Base-by-base conservation (phyloP, 2,329 filamentous ascomycete species). In the Mycogone perniciosa region DNA sequence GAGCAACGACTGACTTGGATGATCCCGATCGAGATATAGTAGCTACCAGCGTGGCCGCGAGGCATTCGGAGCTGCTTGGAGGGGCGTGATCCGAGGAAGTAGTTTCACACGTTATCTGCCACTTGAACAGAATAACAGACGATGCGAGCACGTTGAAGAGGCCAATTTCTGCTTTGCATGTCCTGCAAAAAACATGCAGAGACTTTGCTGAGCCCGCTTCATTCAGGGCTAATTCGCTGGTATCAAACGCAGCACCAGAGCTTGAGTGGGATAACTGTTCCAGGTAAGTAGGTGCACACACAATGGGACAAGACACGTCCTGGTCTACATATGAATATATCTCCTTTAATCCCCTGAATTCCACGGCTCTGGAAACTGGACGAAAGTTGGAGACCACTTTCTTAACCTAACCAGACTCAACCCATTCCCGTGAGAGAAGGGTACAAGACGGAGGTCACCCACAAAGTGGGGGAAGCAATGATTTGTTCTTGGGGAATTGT, bases 401-500 rank as follows among this genome's bases (percentile, higher is more conserved):
- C 64, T 57, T 62, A 63, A 58, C 51, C 47, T 37, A 39, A 50
- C 54, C 54, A 46, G 57, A 56, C 48, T 37, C 58, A 74, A 73
- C 75, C 77, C 75, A 57, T 71, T 42, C 61, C 37, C 44, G 37
- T 35, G 61, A 51, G 51, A 60, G 67, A 71, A 76, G 75, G 67
- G 62, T 70, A 65, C 60, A 52, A 38, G 44, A 54, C 30, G 40
- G 46, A 51, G 30, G 51, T 56, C 57, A 58, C 58, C 59, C 61
- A 60, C 50, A 42, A 41, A 55, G 59, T 58, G 50, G 60, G 54
- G 57, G 62, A 57, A 51, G 51, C 37, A 48, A 57, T 48, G 54
- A 46, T 80, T 51, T 71, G 53, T 66, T 86, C 59, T 86, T 62
- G 82, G 82, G 80, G 75, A 80, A 70, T 79, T 81, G 82, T 85